phyloP scores from a whole-genome alignment of 2,329 filamentous ascomycete species.

The Elsinoe arachidis region DNA sequence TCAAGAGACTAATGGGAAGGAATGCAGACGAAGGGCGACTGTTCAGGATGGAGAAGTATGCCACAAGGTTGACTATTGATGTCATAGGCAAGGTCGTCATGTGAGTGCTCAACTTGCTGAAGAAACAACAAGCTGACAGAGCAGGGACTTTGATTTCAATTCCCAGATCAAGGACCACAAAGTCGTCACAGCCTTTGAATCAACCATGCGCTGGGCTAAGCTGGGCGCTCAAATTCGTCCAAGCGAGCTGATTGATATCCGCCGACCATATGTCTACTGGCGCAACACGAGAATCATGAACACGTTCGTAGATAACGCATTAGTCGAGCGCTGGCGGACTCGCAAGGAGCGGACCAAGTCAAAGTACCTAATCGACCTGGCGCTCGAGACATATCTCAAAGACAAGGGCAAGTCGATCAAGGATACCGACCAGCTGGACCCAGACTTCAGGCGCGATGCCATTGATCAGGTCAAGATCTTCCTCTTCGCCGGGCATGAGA shows the following conservation, averaged over 20 bases:
- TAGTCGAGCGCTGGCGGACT: constrained; percentile 31
- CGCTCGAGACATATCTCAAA: constrained; percentile 31
- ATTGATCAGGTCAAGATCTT: constrained; percentile 33
- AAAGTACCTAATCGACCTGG: constrained; percentile 30
- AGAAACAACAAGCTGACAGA: neutral
- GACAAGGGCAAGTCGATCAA: constrained; percentile 24
- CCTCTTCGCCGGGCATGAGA: constrained; percentile 37
- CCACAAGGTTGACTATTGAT: constrained; percentile 34
- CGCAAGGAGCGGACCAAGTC: constrained; percentile 25
- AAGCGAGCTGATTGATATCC: constrained; percentile 30
- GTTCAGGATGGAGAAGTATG: constrained; percentile 33
- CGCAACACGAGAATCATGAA: constrained; percentile 32
- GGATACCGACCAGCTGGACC: constrained; percentile 25
- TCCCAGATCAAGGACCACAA: constrained; percentile 28
- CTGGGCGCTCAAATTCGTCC: constrained; percentile 29
- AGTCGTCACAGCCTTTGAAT: constrained; percentile 31
- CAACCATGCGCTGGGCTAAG: constrained; percentile 28
- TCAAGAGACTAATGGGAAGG: constrained; percentile 27
- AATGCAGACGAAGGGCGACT: constrained; percentile 29
- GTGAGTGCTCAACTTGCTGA: constrained; percentile 8
- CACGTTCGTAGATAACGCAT: constrained; percentile 25
- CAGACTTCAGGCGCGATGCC: constrained; percentile 29
- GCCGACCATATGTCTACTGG: constrained; percentile 27
- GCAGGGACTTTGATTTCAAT: constrained; percentile 30
- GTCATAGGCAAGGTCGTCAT: constrained; percentile 35